phyloP scores from a whole-genome alignment of 768 basidiomycete species.

The Floccularia luteovirens region DNA sequence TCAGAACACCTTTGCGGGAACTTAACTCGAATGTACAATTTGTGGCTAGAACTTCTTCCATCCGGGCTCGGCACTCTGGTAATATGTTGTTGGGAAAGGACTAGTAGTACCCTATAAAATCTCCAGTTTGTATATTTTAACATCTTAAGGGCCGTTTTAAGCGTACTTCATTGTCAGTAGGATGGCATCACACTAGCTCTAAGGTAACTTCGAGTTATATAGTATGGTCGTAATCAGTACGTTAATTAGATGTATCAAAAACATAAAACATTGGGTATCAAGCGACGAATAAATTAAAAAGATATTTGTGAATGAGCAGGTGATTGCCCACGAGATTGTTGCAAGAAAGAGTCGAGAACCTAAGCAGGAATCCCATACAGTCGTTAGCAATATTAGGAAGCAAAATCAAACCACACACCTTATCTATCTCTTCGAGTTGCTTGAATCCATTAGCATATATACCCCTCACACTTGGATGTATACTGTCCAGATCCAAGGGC shows the following conservation, averaged over 20 bases:
- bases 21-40: neutral
- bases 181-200: no score
- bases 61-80: no score
- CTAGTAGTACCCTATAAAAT: no score
- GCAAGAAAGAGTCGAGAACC: slow-evolving; percentile 22
- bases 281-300: neutral
- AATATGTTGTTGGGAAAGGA: no score
- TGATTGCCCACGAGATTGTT: slow-evolving; percentile 19
- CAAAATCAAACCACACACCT: slow-evolving; percentile 32
- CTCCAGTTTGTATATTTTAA: neutral
- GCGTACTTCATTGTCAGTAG: no score
- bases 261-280: neutral
- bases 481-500: slow-evolving; percentile 45
- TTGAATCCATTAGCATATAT: slow-evolving; percentile 67
- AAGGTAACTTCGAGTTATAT: no score
- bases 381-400: neutral
- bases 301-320: slow-evolving; percentile 15
- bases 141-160: no score
- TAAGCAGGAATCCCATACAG: slow-evolving; percentile 6
- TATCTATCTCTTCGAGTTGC: slow-evolving; percentile 74
- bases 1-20: neutral
- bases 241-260: no score
- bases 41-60: neutral
- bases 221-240: no score
- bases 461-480: slow-evolving; percentile 69